Conservation (phyloP, 2,329 filamentous ascomycete species). For the Colletotrichum navitas region DNA sequence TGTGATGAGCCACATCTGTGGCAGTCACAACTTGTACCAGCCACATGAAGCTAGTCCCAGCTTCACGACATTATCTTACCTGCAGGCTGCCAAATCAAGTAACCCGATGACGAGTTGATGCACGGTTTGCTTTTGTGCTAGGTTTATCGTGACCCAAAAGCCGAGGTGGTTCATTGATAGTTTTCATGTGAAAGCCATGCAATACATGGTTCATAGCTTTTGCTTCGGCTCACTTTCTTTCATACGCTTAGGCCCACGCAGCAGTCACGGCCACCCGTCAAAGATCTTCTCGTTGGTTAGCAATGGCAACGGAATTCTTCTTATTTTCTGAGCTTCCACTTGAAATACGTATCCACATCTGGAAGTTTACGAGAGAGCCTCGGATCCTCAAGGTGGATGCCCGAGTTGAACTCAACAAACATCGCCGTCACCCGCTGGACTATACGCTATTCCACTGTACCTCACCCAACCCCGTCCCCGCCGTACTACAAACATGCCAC, state of each 20-base stretch:
- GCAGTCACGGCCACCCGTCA: no score
- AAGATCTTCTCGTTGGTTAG: accelerated
- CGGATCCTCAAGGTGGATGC: neutral
- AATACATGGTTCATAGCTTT: neutral
- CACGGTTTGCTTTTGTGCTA: no score
- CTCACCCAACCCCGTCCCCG: neutral
- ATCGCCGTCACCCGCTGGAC: constrained; percentile 10
- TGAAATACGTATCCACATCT: constrained; percentile 6
- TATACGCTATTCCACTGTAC: neutral
- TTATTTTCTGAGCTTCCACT: neutral
- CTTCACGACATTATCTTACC: neutral
- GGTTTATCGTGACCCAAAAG: no score
- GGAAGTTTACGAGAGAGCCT: constrained; percentile 3
- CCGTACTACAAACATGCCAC: neutral
- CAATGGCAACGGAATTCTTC: neutral
- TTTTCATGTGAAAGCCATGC: neutral
- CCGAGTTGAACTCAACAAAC: neutral
- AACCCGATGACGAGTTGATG: neutral
- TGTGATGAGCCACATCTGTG: no score
- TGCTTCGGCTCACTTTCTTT: no score
- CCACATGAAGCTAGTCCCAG: no score
- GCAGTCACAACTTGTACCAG: no score
- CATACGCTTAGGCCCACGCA: neutral
- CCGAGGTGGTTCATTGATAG: neutral
- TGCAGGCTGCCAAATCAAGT: constrained; percentile 1